phyloP scores from a whole-genome alignment of 129 eudicot species.

The Oenanthe sinensis region DNA sequence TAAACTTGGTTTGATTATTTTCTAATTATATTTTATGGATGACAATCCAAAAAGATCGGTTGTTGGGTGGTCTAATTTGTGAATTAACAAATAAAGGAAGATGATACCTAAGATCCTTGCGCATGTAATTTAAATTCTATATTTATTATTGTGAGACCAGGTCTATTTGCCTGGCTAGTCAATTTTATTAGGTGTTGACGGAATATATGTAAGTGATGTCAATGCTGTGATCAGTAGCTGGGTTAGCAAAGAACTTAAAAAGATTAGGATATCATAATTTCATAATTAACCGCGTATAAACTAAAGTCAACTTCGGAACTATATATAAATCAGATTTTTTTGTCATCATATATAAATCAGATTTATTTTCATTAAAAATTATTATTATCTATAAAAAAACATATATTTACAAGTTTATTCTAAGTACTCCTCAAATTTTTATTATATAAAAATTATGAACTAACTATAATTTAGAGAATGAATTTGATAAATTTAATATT shows the following conservation, averaged over 20 bases:
- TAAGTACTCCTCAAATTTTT: too few species aligned
- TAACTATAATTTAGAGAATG: too few species aligned
- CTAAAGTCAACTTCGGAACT: not conserved
- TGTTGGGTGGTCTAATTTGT: not conserved
- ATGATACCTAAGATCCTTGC: not conserved
- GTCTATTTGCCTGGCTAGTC: not conserved
- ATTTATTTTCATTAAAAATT: too few species aligned
- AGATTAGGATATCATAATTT: not conserved
- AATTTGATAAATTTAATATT: too few species aligned
- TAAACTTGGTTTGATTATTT: not conserved
- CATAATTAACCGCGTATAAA: not conserved
- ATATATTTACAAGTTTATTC: too few species aligned
- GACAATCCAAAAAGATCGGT: not conserved
- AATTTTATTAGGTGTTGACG: slow-evolving; percentile 1
- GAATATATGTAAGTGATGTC: not conserved
- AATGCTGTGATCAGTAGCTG: not conserved
- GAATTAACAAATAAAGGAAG: not conserved
- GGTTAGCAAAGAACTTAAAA: not conserved
- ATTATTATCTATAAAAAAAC: too few species aligned
- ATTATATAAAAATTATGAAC: too few species aligned
- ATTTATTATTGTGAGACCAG: not conserved
- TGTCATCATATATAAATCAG: too few species aligned
- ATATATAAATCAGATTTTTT: too few species aligned
- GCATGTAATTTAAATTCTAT: not conserved
- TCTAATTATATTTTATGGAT: not conserved